Base-by-base conservation (phyloP, 345 rosid species). In the Eucalyptus coolabah region DNA sequence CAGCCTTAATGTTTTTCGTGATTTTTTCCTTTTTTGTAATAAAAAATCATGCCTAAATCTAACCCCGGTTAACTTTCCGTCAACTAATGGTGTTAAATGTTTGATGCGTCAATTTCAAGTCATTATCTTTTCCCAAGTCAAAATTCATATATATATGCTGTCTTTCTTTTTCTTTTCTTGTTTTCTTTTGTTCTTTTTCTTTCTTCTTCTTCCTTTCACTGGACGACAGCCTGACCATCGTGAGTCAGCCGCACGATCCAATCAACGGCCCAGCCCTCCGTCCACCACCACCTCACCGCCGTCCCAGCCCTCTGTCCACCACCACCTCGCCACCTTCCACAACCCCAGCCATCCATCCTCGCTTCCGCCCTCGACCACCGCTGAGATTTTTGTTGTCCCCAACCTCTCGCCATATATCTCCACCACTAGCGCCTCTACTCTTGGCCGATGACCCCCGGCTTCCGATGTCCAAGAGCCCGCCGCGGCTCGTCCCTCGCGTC, bases 401-500 rank as follows among this genome's bases (percentile, higher is more conserved):
- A 14, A 7, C 34, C 72, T 15, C 72, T 63, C 34, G 18, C 72
- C 72, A 6, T 3, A 30, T 13, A 30, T 63, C 72, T 14, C 72
- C 72, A 6, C 72, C 72, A 63, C 17, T 2, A 63, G 2, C 8
- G 34, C 34, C 34, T 63, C 34, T n/a, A 30, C 34, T 30, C 9
- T 14, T 15, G 72, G 18, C 34, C 17, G 17, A 63, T 63, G 5
- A 30, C 69, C 42, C 17, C 34, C 30, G 9, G 34, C 34, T 30
- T 28, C 69, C 17, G 5, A 30, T 63, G 17, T 63, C 69, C 9
- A 14, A 9, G 6, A 13, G 34, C 34, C 72, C 8, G 18, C 9
- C 3, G 5, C 9, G 34, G 18, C 5, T 63, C 0, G 5, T 30
- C 32, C 69, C 30, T 9, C 1, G 34, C 5, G 8, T 14, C 8